Conservation (phyloP, 768 basidiomycete genomes). For the Amanita jacksonii region DNA sequence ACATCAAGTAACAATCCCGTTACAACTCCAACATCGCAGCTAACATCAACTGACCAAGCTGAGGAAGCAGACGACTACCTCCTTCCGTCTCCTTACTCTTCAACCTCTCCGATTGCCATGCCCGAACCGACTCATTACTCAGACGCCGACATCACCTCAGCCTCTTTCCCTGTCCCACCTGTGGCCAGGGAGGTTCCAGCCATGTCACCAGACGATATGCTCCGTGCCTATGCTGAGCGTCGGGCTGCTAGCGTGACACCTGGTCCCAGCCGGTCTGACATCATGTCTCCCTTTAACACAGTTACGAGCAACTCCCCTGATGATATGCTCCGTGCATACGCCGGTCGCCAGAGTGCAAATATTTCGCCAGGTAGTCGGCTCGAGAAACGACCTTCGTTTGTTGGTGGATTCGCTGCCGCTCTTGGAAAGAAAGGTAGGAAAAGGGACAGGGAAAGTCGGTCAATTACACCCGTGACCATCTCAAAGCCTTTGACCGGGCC, state of each 20-base stretch:
- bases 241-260: conserved; percentile 10
- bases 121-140: background rate
- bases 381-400: background rate
- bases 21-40: background rate
- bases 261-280: background rate
- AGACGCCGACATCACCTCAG: background rate
- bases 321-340: conserved; percentile 10
- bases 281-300: background rate
- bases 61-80: conserved; percentile 1
- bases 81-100: background rate
- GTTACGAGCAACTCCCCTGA: conserved; percentile 1
- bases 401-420: conserved; percentile 7
- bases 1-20: background rate
- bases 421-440: conserved; percentile 7
- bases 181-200: conserved; percentile 17
- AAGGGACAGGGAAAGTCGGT: conserved; percentile 2
- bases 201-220: conserved; percentile 64
- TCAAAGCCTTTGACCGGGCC: background rate
- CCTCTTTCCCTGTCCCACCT: background rate
- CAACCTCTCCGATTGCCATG: background rate
- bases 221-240: conserved; percentile 59
- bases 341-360: conserved; percentile 12
- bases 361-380: background rate
- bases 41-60: background rate
- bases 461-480: background rate